phyloP scores from a whole-genome alignment of 345 rosid species.

The Salix purpurea region DNA sequence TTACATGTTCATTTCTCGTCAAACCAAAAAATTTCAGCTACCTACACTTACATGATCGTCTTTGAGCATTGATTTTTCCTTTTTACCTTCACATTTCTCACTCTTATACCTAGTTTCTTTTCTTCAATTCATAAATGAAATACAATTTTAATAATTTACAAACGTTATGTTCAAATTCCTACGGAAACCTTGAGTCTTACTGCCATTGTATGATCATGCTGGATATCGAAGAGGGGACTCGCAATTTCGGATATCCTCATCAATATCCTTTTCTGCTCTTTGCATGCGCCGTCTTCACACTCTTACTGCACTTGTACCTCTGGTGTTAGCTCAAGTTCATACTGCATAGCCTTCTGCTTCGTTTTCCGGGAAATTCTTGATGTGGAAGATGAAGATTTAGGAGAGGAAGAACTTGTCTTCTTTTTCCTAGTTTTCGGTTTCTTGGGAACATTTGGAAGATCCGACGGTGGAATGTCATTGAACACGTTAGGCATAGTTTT shows the following conservation, averaged over 20 bases:
- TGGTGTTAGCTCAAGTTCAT: conserved; percentile 19
- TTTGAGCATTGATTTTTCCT: conserved; percentile 1
- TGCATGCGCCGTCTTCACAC: neutral
- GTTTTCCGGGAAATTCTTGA: conserved; percentile 30
- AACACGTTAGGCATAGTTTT: conserved; percentile 30
- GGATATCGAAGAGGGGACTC: neutral
- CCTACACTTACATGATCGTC: conserved; percentile 4
- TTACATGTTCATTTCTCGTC: conserved; percentile 4
- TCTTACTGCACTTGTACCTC: conserved; percentile 18
- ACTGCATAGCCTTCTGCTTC: conserved; percentile 26
- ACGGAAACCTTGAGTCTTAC: neutral
- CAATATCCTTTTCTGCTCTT: neutral
- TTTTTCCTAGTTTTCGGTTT: conserved; percentile 44
- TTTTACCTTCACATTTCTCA: neutral
- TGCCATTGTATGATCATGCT: neutral
- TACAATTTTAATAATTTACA: conserved; percentile 4
- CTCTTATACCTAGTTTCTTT: neutral
- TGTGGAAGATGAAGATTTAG: conserved; percentile 34
- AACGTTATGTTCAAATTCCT: conserved; percentile 11
- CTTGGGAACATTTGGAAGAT: conserved; percentile 41
- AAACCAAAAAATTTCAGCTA: conserved; percentile 3
- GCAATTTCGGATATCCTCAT: conserved; percentile 10
- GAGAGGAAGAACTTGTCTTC: conserved; percentile 37
- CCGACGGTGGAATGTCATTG: conserved; percentile 26
- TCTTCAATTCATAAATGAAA: neutral